Percentiles rank a stretch among this genome's conserved stretches.
Evolutionary conservation across 257 asterid genomes (phyloP).

Genomic region (Ligustrum vulgare): DNA sequence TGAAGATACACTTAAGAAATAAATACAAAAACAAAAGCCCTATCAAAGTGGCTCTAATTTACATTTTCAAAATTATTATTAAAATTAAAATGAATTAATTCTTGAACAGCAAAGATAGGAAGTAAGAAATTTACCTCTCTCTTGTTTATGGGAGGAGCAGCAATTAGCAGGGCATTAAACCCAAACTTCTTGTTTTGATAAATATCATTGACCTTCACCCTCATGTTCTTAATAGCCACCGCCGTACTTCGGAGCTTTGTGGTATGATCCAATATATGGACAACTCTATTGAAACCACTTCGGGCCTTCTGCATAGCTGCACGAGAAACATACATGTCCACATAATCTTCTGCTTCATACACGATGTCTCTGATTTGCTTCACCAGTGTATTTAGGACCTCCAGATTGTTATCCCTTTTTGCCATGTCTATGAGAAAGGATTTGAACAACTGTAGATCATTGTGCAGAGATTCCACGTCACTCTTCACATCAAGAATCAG

Average conservation of each 20-base stretch:
- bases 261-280: no score
- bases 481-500: constrained; percentile 34
- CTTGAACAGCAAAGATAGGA: no score
- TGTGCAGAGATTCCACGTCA: constrained; percentile 29
- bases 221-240: no score
- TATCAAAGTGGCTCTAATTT: no score
- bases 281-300: no score
- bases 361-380: background rate
- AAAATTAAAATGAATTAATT: no score
- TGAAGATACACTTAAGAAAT: no score
- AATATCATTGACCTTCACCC: background rate
- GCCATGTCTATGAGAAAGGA: constrained; percentile 6
- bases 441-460: constrained; percentile 1
- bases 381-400: background rate
- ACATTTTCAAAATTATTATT: no score
- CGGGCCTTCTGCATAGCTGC: no score
- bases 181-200: background rate
- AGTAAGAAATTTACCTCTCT: background rate
- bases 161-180: background rate
- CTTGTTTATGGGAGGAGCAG: background rate
- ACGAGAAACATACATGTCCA: no score
- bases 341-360: no score
- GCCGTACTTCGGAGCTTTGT: background rate
- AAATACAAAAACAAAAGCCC: no score
- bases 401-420: background rate